Conservation (phyloP, 2,329 filamentous ascomycete genomes). For the Rhinocladiella similis region DNA sequence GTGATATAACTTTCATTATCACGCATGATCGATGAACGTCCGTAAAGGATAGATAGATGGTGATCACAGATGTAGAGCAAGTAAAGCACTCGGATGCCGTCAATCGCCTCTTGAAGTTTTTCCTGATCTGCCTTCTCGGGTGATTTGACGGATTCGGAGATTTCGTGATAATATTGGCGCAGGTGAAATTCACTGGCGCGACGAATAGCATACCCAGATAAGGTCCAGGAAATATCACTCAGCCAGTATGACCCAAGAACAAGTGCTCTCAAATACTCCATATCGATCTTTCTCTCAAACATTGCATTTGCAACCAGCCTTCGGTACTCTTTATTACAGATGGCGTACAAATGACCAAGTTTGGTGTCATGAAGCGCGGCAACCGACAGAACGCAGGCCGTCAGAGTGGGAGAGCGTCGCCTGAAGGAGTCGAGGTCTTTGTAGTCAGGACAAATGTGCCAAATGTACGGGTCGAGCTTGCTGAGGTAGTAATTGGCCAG, state of each 20-base stretch:
- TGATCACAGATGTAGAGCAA: conserved; percentile 47
- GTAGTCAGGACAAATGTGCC: conserved; percentile 49
- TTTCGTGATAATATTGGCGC: conserved; percentile 44
- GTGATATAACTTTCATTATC: conserved; percentile 38
- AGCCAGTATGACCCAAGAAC: conserved; percentile 59
- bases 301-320: conserved; percentile 54
- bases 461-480: conserved; percentile 50
- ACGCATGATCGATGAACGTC: conserved; percentile 44
- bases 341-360: conserved; percentile 32
- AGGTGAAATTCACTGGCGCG: conserved; percentile 45
- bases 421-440: conserved; percentile 48
- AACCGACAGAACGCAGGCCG: conserved; percentile 50
- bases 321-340: conserved; percentile 54
- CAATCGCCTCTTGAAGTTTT: conserved; percentile 30
- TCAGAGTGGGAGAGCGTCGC: conserved; percentile 51
- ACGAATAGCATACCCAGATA: conserved; percentile 46
- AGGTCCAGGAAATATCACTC: conserved; percentile 51
- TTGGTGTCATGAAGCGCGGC: conserved; percentile 49
- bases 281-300: conserved; percentile 52
- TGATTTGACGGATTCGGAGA: conserved; percentile 27
- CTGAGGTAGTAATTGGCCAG: conserved; percentile 44
- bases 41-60: conserved; percentile 47
- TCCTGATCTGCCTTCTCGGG: conserved; percentile 26
- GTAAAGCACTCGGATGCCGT: conserved; percentile 40
- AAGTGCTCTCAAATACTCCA: conserved; percentile 54